These are phyloP conservation scores for Sisymbrium altissimum DNA, from an alignment of 345 rosid genomes.

Conservation along the genomic window DNA sequence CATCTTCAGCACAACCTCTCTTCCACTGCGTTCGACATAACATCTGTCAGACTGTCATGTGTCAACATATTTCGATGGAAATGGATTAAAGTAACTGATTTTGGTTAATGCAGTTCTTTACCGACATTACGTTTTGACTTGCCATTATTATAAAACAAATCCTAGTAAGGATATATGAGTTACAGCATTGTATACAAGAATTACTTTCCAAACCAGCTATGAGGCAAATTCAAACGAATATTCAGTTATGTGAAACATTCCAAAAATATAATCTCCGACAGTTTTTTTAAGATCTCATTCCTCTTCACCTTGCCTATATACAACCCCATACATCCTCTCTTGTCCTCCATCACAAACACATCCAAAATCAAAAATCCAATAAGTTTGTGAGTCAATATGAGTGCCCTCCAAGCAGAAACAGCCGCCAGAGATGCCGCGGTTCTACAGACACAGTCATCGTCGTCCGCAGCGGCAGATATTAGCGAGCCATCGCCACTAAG, in stretches of 20 bases:
- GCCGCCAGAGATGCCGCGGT: too few relatives aligned
- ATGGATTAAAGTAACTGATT: neutral
- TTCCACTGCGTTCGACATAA: too few relatives aligned
- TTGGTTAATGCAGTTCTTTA: neutral
- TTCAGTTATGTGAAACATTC: neutral
- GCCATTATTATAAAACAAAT: neutral
- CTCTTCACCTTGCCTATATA: neutral
- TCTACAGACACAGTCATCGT: neutral
- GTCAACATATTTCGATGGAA: neutral
- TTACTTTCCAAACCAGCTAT: neutral
- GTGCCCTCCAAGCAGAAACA: neutral
- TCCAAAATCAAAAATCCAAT: neutral
- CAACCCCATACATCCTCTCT: neutral
- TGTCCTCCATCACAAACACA: neutral
- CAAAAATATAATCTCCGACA: neutral
- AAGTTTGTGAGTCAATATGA: neutral
- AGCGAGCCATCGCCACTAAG: constrained; percentile 19
- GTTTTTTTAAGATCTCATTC: neutral
- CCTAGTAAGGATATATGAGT: neutral
- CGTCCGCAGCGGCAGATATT: neutral
- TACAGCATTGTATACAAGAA: neutral
- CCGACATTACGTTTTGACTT: neutral
- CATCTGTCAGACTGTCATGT: neutral
- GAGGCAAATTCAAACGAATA: neutral
- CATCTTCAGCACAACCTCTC: too few relatives aligned